A percentile compares a stretch with the other conserved stretches of the same genome.
These are phyloP conservation scores for Penicillium silybi DNA, from an alignment of 495 filamentous ascomycete genomes.

Conservation along the genomic window DNA sequence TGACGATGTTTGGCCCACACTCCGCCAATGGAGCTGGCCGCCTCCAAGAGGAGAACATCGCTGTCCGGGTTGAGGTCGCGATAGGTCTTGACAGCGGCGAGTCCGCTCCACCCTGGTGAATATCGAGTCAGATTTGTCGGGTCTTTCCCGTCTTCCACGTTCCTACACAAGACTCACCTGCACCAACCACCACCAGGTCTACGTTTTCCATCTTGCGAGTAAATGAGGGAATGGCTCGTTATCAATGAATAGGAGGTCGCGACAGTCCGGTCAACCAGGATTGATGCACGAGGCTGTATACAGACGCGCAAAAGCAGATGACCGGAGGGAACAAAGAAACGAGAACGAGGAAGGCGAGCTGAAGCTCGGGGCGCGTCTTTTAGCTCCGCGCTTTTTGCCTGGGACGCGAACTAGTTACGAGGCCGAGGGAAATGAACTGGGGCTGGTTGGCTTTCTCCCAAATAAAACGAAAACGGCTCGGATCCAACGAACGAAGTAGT, in stretches of 20 bases:
- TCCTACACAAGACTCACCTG: slow-evolving; percentile 28
- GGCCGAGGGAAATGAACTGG: neutral
- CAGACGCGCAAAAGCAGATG: slow-evolving; percentile 1
- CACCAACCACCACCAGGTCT: slow-evolving; percentile 42
- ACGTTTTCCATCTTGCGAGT: slow-evolving; percentile 15
- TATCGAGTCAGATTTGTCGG: neutral
- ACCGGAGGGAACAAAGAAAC: neutral
- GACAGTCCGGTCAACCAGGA: neutral
- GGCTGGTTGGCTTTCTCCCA: too few relatives aligned
- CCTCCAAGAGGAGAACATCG: slow-evolving; percentile 51
- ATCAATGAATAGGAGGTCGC: neutral
- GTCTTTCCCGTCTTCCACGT: too few relatives aligned
- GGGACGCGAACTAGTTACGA: too few relatives aligned
- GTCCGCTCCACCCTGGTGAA: slow-evolving; percentile 52
- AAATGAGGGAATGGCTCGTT: neutral
- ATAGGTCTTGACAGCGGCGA: slow-evolving; percentile 59
- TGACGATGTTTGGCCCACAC: slow-evolving; percentile 63
- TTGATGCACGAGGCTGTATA: slow-evolving; percentile 4
- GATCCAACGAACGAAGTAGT: neutral
- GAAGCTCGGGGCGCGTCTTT: neutral
- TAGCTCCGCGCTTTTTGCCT: too few relatives aligned
- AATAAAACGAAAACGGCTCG: too few relatives aligned
- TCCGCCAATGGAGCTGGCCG: slow-evolving; percentile 58
- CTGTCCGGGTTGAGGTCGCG: slow-evolving; percentile 49
- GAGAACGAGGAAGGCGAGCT: neutral